Evolutionary conservation across 805 yeast genomes (phyloP).

Genomic region (Candida fluviatilis): DNA sequence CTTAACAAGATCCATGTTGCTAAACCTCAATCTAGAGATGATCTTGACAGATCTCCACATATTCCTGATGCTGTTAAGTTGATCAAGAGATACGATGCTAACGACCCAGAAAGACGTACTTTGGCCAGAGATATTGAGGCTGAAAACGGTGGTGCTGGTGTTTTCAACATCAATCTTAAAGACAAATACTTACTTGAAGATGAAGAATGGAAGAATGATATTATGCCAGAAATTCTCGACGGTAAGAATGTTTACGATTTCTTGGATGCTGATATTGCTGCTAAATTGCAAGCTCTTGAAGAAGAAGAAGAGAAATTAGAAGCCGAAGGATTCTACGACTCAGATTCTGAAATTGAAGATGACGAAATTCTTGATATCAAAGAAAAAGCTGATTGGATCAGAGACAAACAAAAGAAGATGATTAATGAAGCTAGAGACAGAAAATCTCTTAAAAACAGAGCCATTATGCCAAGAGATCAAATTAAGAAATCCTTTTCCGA

Average conservation of each 20-base stretch:
- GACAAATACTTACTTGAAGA: slow-evolving; percentile 90
- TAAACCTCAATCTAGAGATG: slow-evolving; percentile 85
- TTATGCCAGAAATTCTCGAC: slow-evolving; percentile 93
- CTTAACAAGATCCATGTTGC: slow-evolving; percentile 96
- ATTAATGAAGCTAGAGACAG: slow-evolving; percentile 81
- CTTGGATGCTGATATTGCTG: slow-evolving; percentile 92
- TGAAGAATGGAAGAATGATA: slow-evolving; percentile 96
- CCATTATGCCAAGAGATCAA: slow-evolving; percentile 89
- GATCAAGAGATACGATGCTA: slow-evolving; percentile 64
- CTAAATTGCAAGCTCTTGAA: slow-evolving; percentile 90
- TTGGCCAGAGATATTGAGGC: slow-evolving; percentile 87
- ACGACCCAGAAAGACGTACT: slow-evolving; percentile 76
- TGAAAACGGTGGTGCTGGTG: slow-evolving; percentile 99
- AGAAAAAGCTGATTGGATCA: slow-evolving; percentile 92
- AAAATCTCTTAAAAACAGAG: slow-evolving; percentile 81
- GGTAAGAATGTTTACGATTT: slow-evolving; percentile 97
- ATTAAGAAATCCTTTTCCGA: slow-evolving; percentile 67
- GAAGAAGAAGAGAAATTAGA: slow-evolving; percentile 96
- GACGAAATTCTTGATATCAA: slow-evolving; percentile 66
- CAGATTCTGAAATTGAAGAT: slow-evolving; percentile 55
- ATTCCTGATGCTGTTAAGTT: slow-evolving; percentile 74
- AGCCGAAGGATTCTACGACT: slow-evolving; percentile 91
- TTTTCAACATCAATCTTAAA: slow-evolving; percentile 86
- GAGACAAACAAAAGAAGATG: slow-evolving; percentile 93
- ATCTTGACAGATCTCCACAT: slow-evolving; percentile 67